These are phyloP conservation scores for Cardiospermum halicacabum DNA, from an alignment of 345 rosid genomes.

Conservation along the genomic window DNA sequence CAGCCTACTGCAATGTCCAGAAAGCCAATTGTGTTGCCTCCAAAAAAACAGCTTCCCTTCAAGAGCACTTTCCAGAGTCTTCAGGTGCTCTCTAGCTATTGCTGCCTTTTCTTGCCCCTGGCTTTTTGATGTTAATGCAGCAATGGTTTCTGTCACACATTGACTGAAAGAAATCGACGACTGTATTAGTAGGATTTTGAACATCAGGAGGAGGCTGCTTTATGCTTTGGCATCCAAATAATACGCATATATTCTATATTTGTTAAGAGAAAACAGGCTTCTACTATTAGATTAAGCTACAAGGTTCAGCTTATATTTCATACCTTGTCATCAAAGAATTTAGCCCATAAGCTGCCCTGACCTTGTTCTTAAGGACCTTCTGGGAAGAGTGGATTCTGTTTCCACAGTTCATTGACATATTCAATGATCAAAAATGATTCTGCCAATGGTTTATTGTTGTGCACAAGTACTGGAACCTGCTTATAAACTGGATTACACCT, in stretches of 20 bases:
- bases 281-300: neutral
- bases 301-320: neutral
- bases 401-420: conserved; percentile 29
- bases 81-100: conserved; percentile 22
- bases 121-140: conserved; percentile 10
- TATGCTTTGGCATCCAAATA: neutral
- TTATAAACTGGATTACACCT: conserved; percentile 24
- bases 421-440: conserved; percentile 30
- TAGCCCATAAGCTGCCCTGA: conserved; percentile 28
- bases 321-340: conserved; percentile 32
- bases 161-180: neutral
- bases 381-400: conserved; percentile 21
- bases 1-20: conserved; percentile 26
- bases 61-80: conserved; percentile 18
- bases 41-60: conserved; percentile 24
- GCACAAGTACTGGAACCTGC: conserved; percentile 30
- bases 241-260: neutral
- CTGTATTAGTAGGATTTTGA: neutral
- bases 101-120: conserved; percentile 25
- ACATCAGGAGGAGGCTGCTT: neutral
- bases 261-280: neutral
- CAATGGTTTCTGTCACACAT: conserved; percentile 19
- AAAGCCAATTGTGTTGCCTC: conserved; percentile 28
- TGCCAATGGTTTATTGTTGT: conserved; percentile 21
- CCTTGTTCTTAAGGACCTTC: conserved; percentile 20